Conservation (phyloP, 495 filamentous ascomycete genomes). For the Gamarada debralockiae region DNA sequence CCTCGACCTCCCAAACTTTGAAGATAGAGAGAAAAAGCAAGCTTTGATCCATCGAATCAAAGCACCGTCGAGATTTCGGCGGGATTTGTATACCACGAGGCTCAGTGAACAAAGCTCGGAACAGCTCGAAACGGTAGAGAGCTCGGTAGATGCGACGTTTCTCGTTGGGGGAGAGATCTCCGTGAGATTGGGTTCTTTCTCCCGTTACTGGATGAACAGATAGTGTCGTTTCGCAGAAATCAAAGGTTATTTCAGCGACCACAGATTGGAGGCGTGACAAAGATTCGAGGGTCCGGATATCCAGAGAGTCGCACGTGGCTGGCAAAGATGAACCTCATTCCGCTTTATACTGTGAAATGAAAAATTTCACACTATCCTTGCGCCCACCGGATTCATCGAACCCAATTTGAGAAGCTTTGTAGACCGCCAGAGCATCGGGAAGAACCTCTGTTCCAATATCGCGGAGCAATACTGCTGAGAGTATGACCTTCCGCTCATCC, state of each 20-base stretch:
- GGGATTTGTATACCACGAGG: not conserved
- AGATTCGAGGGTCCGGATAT: not conserved
- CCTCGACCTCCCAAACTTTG: slow-evolving; percentile 3
- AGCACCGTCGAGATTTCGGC: not conserved
- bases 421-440: not conserved
- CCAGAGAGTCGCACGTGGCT: not conserved
- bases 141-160: slow-evolving; percentile 7
- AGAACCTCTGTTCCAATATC: slow-evolving; percentile 1
- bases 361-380: slow-evolving; percentile 1
- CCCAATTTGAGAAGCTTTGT: not conserved
- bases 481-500: not conserved
- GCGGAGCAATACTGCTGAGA: not conserved
- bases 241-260: not conserved
- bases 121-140: slow-evolving; percentile 6
- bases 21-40: not conserved
- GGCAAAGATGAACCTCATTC: not conserved
- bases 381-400: not conserved
- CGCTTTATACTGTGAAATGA: slow-evolving; percentile 3
- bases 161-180: not conserved
- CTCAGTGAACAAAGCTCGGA: not conserved
- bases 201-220: slow-evolving; percentile 5
- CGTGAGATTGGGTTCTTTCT: not conserved
- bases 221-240: slow-evolving; percentile 2
- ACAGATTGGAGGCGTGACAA: slow-evolving; percentile 1
- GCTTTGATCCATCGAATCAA: not conserved